phyloP scores from a whole-genome alignment of 1,139 yeast species.

The Yamadazyma siamensis region DNA sequence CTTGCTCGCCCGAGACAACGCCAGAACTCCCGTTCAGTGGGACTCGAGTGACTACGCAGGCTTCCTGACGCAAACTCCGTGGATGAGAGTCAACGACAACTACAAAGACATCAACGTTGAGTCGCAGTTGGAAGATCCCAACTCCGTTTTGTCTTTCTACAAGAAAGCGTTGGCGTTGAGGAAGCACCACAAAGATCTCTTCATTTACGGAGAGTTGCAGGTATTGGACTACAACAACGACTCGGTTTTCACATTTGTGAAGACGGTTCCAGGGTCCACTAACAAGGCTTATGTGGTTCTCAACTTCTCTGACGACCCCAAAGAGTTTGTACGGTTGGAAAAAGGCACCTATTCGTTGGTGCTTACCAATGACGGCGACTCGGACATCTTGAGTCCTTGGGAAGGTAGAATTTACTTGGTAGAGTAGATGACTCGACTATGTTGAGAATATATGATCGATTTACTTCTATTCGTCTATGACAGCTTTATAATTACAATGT shows the following conservation, averaged over 20 bases:
- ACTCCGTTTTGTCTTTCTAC: conserved; percentile 49
- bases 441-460: too few species aligned
- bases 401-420: conserved; percentile 35
- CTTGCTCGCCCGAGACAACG: conserved; percentile 49
- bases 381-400: conserved; percentile 26
- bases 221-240: conserved; percentile 28
- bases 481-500: too few species aligned
- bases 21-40: conserved; percentile 64
- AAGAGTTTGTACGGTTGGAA: conserved; percentile 25
- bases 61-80: conserved; percentile 48
- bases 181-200: conserved; percentile 40
- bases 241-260: conserved; percentile 10
- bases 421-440: too few species aligned
- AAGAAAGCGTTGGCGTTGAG: conserved; percentile 40
- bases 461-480: too few species aligned
- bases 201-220: conserved; percentile 48
- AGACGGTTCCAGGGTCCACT: conserved; percentile 3
- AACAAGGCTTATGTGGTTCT: conserved; percentile 39
- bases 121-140: conserved; percentile 42
- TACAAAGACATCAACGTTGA: conserved; percentile 49
- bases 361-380: conserved; percentile 24
- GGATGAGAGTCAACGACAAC: conserved; percentile 54
- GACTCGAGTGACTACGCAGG: conserved; percentile 43
- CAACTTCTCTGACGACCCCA: conserved; percentile 38
- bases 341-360: conserved; percentile 26